Base-by-base conservation (phyloP, 2,329 filamentous ascomycete genomes). In the Ophiosphaerella narmari region DNA sequence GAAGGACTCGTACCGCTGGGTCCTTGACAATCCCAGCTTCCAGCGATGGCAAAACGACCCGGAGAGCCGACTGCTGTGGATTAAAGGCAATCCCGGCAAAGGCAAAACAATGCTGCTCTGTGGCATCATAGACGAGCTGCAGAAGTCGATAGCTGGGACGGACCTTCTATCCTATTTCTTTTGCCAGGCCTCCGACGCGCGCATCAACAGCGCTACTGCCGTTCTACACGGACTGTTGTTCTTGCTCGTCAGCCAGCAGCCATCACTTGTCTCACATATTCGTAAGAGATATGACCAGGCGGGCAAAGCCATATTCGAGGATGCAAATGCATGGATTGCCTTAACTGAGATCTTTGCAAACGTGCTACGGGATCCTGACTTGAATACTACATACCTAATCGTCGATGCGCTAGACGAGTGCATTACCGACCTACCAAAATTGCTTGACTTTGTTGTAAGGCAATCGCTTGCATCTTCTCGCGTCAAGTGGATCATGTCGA, bases 171-270 rank as follows among this genome's bases (percentile, higher is more conserved):
- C 75, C 11, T 75, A 71, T 29, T 29, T 29, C 26, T 29, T 29
- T 29, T 29, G 26, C 9, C 4, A 29, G 26, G 26, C 26, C 26
- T 71, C 70, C 5, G 60, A 78, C 37, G 23, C 50, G 0, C 46
- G 59, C n/a, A 52, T 47, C 29, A 78, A 29, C 4, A 29, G 26
- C 9, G 26, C 26, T 29, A 29, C 26, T 7, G 26, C 26, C 5
- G 9, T 29, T 76, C 52, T 81, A 2, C 70, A 74, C 0, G 76
- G 79, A 0, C 63, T 82, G 0, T 66, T 80, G 0, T 79, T 68
- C 35, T 29, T 74, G 7, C 62, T 82, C 0, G 41, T 75, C 2
- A 35, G 50, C 0, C 59, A 75, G 24, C 23, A 46, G 7, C 43
- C 38, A 7, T 29, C 24, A 9, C 43, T 51, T 9, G 18, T 26